A percentile compares a stretch with the other conserved stretches of the same genome.
Evolutionary conservation across 2,329 filamentous ascomycete species (phyloP).

Genomic region (Harringtonia lauricola): DNA sequence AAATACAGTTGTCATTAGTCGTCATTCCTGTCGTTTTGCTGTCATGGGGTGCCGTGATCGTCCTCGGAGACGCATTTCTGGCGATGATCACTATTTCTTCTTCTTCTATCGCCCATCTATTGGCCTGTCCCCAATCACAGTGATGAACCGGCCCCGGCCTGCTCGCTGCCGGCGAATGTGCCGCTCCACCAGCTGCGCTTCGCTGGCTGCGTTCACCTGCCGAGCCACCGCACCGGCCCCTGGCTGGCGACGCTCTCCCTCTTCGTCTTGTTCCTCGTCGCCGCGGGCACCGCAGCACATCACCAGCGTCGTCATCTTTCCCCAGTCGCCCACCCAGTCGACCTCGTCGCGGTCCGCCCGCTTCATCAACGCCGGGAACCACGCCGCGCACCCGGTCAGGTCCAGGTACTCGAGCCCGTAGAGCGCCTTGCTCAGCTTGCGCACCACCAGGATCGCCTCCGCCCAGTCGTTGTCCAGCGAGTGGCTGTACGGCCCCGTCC

Average conservation of each 20-base stretch:
- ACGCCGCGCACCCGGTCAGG: constrained; percentile 46
- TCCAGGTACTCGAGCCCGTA: constrained; percentile 52
- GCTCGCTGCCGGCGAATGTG: constrained; percentile 11
- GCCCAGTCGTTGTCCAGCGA: constrained; percentile 46
- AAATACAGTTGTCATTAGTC: no score
- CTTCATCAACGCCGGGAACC: constrained; percentile 37
- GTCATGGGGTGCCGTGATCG: no score
- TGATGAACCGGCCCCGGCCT: constrained; percentile 13
- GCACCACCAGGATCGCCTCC: constrained; percentile 45
- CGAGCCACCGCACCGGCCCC: constrained; percentile 4
- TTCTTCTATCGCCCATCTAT: no score
- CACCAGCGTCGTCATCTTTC: constrained; percentile 12
- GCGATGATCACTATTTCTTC: no score
- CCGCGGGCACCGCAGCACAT: constrained; percentile 5
- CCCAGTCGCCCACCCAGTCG: constrained; percentile 34
- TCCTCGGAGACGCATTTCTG: no score
- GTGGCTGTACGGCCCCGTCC: constrained; percentile 47
- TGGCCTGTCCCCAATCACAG: constrained; percentile 7
- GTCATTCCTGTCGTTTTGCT: no score
- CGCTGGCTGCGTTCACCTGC: constrained; percentile 5
- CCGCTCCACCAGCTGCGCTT: constrained; percentile 9
- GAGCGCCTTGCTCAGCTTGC: constrained; percentile 39
- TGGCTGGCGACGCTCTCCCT: not conserved
- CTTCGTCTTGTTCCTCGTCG: not conserved
- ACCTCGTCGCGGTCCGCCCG: constrained; percentile 33